Evolutionary conservation across 1,284 basidiomycete genomes (phyloP).

Genomic region (Puccinia coronata): DNA sequence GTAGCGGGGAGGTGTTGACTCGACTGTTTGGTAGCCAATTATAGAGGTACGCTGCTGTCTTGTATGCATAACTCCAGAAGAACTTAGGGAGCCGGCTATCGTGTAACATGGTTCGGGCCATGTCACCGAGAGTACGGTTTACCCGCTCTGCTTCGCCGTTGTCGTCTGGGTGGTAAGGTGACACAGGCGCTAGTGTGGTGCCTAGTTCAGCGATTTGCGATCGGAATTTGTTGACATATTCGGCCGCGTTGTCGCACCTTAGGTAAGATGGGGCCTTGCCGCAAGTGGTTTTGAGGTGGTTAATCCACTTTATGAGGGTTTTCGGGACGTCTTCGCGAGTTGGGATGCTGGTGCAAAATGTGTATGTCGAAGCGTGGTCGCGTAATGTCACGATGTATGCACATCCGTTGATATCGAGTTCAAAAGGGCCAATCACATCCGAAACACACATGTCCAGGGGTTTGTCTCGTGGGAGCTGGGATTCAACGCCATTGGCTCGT

Average conservation of each 20-base stretch:
- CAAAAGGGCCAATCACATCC: neutral
- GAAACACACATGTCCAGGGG: neutral
- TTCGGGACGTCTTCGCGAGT: neutral
- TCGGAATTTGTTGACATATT: neutral
- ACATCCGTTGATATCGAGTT: neutral
- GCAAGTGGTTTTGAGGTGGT: neutral
- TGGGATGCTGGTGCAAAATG: neutral
- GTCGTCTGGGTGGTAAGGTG: neutral
- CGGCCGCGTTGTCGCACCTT: neutral
- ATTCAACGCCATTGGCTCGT: neutral
- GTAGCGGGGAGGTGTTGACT: neutral
- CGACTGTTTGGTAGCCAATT: neutral
- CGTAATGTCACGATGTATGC: neutral
- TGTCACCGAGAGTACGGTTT: constrained; percentile 2
- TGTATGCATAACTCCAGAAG: constrained; percentile 11
- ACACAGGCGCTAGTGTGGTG: neutral
- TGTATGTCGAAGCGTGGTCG: constrained; percentile 2
- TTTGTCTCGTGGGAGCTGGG: neutral
- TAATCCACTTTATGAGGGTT: neutral
- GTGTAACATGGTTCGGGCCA: neutral
- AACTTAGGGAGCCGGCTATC: neutral
- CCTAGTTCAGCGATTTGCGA: neutral
- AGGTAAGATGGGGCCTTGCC: neutral
- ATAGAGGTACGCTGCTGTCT: neutral
- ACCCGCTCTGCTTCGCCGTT: constrained; percentile 25